Evolutionary conservation across 1,284 basidiomycete species (phyloP), one percentile per base, ranked within the genome.

Genomic region (Erythrobasidium hasegawianum): DNA sequence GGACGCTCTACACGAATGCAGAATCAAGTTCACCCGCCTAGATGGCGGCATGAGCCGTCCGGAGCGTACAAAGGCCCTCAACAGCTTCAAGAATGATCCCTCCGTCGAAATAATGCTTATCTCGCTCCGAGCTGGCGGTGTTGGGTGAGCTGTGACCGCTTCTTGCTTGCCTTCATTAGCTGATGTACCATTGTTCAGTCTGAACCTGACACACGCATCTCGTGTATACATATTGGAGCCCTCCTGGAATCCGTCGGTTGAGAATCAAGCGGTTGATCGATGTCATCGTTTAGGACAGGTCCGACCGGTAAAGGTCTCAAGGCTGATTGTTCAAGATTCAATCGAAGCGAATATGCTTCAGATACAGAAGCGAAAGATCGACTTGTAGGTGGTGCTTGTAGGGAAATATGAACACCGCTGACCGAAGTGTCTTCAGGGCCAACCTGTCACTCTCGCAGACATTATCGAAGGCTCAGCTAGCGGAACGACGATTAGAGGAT

Each of bases 321-420:
- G 95, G 64, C 94, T 92, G 76, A 88, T 97, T 69, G 92, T 98
- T 72, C 86, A 91, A 75, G 85, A 92, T 74, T 88, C 90, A 27
- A 96, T 99, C 76, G 96, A 92, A 87, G 77, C 79, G 33, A 75
- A 78, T 56, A 75, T 75, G 74, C 71, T 71, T 26, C 45, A 87
- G 75, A 97, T 98, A 57, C 95, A 99, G 80, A 84, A 83, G 77
- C 91, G 94, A 81, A 99, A 99, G 81, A 90, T 87, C 2, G 89
- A 87, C 71, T 81, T 99, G 55, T 61, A 26, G 16, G 59, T 55
- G 20, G 5, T 29, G 26, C 39, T 45, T 26, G 29, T 45, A 47
- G 29, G 40, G 22, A 18, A n/a, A 41, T 13, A 1, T 14, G 22
- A 29, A 18, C 8, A 2, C n/a, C 18, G 27, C 49, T 13, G 24